A percentile compares a stretch with the other conserved stretches of the same genome.
These are phyloP conservation scores for Flaveria floridana DNA, from an alignment of 140 eudicot species.

Conservation along the genomic window DNA sequence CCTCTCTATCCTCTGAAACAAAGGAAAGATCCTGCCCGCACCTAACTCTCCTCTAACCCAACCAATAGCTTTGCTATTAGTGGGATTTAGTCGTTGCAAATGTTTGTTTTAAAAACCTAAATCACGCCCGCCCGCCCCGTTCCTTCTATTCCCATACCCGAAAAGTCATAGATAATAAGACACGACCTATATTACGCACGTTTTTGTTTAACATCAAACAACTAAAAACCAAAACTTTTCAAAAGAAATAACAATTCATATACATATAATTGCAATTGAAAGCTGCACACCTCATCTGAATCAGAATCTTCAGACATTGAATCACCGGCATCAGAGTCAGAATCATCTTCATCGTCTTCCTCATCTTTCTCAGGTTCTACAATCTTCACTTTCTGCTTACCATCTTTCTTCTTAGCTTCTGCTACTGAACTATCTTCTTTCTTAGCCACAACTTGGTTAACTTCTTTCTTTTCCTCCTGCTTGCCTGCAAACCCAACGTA, in stretches of 20 bases:
- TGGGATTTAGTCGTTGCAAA: too few species aligned
- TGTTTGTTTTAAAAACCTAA: too few species aligned
- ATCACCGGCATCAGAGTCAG: slow-evolving; percentile 31
- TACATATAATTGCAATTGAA: neutral
- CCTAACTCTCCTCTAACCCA: too few species aligned
- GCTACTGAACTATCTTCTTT: slow-evolving; percentile 44
- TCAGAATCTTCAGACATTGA: slow-evolving; percentile 28
- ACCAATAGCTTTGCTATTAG: too few species aligned
- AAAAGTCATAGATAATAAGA: neutral
- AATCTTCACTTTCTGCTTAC: slow-evolving; percentile 61
- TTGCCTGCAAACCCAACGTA: slow-evolving; percentile 37
- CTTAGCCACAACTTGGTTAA: slow-evolving; percentile 4
- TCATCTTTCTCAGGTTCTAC: slow-evolving; percentile 57
- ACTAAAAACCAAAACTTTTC: neutral
- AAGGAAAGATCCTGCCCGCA: too few species aligned
- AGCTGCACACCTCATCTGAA: slow-evolving; percentile 35
- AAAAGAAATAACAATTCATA: neutral
- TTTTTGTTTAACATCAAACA: neutral
- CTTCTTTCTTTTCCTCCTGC: slow-evolving; percentile 33
- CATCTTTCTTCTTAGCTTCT: slow-evolving; percentile 35
- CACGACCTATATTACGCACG: neutral
- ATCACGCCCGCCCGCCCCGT: too few species aligned
- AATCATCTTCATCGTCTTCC: slow-evolving; percentile 29
- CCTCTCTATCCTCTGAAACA: too few species aligned
- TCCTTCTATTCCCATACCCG: too few species aligned